These are phyloP conservation scores for Neurospora sp. DNA, from an alignment of 495 filamentous ascomycete species.

Conservation along the genomic window DNA sequence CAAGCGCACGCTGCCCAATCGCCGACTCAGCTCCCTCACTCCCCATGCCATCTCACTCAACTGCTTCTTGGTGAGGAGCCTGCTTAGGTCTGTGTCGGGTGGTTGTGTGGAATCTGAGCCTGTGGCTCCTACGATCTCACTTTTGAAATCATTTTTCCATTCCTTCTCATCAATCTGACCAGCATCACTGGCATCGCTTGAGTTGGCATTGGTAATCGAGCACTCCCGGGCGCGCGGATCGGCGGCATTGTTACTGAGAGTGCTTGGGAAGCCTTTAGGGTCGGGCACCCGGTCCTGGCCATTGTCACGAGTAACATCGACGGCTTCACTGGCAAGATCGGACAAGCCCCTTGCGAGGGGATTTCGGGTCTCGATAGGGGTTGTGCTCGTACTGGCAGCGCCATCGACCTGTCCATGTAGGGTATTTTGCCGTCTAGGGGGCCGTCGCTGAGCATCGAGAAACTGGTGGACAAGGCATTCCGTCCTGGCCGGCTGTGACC, in stretches of 20 bases:
- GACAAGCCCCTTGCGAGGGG: not conserved
- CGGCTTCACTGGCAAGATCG: not conserved
- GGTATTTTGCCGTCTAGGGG: not conserved
- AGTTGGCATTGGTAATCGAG: not conserved
- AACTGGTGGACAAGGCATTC: conserved; percentile 80
- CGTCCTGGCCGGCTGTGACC: conserved; percentile 39
- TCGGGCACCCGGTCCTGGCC: conserved; percentile 22
- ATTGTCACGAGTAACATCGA: conserved; percentile 20
- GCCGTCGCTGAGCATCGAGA: conserved; percentile 44
- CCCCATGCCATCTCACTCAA: conserved; percentile 93
- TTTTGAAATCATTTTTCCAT: too few species aligned
- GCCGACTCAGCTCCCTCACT: conserved; percentile 81
- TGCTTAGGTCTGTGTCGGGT: conserved; percentile 15
- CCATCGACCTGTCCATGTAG: not conserved
- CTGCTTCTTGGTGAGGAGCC: conserved; percentile 81
- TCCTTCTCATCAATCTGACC: conserved; percentile 36
- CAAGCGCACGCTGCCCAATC: conserved; percentile 64
- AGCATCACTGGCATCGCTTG: not conserved
- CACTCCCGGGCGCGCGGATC: not conserved
- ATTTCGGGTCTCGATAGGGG: not conserved
- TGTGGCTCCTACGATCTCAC: conserved; percentile 18
- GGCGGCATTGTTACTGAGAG: not conserved
- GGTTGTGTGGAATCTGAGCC: conserved; percentile 11
- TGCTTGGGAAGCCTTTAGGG: conserved; percentile 18
- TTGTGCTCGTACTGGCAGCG: not conserved